Conservation (phyloP, 2,329 filamentous ascomycete species). For the Fusarium sambucinum region DNA sequence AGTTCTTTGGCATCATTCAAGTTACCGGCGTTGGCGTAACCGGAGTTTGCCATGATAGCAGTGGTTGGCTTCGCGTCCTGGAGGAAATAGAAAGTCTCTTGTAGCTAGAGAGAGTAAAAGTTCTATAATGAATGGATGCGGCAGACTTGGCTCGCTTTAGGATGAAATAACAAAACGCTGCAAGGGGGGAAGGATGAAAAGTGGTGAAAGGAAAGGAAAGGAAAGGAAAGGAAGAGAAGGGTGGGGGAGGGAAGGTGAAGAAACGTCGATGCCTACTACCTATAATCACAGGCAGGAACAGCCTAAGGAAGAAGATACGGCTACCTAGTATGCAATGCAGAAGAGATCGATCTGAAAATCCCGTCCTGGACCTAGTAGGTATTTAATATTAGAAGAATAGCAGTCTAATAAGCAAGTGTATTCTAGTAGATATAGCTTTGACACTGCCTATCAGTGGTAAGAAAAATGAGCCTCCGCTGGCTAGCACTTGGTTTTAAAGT, state of each 20-base stretch:
- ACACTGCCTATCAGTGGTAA: background rate
- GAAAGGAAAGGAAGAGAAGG: too few relatives aligned
- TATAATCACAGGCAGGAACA: background rate
- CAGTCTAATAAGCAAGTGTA: background rate
- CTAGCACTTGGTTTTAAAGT: background rate
- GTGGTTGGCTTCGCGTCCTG: background rate
- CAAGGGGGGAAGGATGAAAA: background rate
- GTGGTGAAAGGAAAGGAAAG: constrained; percentile 7
- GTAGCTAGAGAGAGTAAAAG: background rate
- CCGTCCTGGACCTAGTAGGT: background rate
- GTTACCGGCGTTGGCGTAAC: constrained; percentile 44
- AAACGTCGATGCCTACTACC: background rate
- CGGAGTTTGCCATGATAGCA: background rate
- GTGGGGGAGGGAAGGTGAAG: background rate
- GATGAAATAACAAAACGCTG: too few relatives aligned
- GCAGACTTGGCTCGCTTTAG: background rate
- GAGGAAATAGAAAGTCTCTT: background rate
- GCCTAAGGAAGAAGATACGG: background rate
- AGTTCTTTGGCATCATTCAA: constrained; percentile 48
- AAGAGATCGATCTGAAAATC: background rate
- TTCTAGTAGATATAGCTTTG: background rate
- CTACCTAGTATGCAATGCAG: background rate
- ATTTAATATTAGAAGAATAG: background rate
- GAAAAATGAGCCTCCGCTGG: too few relatives aligned
- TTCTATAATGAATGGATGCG: background rate